A percentile compares a stretch with the other conserved stretches of the same genome.
phyloP scores from a whole-genome alignment of 177 flowering plant genomes.

The Vitis hybrid region DNA sequence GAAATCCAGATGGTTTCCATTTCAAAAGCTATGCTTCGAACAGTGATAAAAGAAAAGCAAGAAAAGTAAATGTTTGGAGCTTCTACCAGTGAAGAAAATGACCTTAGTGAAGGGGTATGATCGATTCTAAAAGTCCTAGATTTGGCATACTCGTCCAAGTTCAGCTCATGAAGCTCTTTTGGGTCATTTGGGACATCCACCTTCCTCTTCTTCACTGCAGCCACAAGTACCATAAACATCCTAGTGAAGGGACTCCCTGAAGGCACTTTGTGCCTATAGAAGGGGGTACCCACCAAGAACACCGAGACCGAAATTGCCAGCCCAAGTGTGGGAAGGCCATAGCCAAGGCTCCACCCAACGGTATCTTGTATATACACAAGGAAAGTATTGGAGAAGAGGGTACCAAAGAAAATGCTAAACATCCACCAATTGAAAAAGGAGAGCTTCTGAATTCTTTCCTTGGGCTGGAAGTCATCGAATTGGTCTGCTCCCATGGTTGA shows the following conservation, averaged over 20 bases:
- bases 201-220: conserved; percentile 44
- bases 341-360: conserved; percentile 56
- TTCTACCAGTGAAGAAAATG: not conserved
- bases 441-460: conserved; percentile 56
- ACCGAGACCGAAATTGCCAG: conserved; percentile 37
- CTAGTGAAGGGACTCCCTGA: conserved; percentile 55
- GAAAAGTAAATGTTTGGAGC: too few relatives aligned
- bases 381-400: conserved; percentile 59
- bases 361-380: conserved; percentile 64
- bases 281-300: conserved; percentile 46
- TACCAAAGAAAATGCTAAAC: conserved; percentile 73
- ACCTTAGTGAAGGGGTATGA: conserved; percentile 40
- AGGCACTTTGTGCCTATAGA: conserved; percentile 59
- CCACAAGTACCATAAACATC: conserved; percentile 47
- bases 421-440: conserved; percentile 90
- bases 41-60: not conserved
- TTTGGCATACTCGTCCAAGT: conserved; percentile 33
- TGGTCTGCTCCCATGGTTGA: conserved; percentile 75
- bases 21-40: too few relatives aligned
- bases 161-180: conserved; percentile 52
- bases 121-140: conserved; percentile 34
- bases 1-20: too few relatives aligned
- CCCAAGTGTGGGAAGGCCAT: conserved; percentile 55
- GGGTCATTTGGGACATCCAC: conserved; percentile 37
- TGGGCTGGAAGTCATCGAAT: conserved; percentile 69